Evolutionary conservation across 1,284 basidiomycete genomes (phyloP), one percentile per base, ranked within the genome.

Genomic region (Fomitopsis pinicola): DNA sequence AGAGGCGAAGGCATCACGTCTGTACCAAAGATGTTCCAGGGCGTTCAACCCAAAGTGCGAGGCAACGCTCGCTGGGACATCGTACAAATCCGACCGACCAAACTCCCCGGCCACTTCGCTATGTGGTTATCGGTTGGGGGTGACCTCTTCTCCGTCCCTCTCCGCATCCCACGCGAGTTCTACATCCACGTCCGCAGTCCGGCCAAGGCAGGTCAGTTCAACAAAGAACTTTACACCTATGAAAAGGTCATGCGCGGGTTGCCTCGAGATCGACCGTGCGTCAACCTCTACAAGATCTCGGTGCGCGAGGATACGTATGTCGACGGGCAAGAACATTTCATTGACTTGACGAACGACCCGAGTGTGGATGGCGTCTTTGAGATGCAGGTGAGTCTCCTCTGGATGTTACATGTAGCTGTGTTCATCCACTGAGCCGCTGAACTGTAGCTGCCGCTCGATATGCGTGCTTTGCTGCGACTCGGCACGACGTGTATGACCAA

Each of bases 281-380:
- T 82, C 55, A 88, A 98, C 72, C 80, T 99, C 0, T 97, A 92
- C 80, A 90, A 89, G 66, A 77, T 99, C 55, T 82, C 85, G 1
- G 94, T 97, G 35, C 83, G 89, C 42, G 97, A 99, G 73, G 88
- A 91, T 4, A 76, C 89, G 15, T 99, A 90, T 73, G 80, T 91
- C 38, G 87, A 93, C 48, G 92, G 91, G 33, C 91, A 95, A 68
- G 88, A 92, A 60, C 92, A 97, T 72, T 98, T 98, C 71, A 90
- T 94, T 38, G 89, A 94, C 69, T 81, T 99, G 58, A 92, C 89
- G 64, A 98, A 97, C 72, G 93, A 97, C 69, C 93, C 96, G 0
- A 95, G 94, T 71, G 94, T 98, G 8, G 95, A 98, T 67, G 95
- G 95, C 1, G 92, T 98, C 1, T 99, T 91, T 71, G 97, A 99